These are phyloP conservation scores for Fraxinus floribunda DNA, from an alignment of 305 asterid genomes.

Conservation along the genomic window DNA sequence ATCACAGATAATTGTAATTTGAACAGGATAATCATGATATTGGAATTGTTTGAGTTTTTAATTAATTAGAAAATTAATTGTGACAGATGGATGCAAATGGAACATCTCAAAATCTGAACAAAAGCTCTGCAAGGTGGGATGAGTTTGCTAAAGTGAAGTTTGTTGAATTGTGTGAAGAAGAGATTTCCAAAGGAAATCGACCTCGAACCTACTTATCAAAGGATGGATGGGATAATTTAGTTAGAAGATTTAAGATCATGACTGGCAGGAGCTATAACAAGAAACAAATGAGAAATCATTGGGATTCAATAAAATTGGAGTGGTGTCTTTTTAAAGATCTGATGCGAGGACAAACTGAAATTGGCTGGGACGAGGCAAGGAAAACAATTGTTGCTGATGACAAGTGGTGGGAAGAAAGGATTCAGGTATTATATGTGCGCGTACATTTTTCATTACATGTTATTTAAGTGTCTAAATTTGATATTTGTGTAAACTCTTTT, in stretches of 20 bases:
- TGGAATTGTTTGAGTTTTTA: neutral
- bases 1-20: neutral
- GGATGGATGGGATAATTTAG: slow-evolving; percentile 5
- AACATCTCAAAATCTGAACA: slow-evolving; percentile 4
- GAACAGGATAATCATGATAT: neutral
- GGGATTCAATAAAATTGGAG: neutral
- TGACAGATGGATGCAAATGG: neutral
- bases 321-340: slow-evolving; percentile 6
- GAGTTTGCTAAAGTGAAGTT: neutral
- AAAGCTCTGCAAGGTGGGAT: slow-evolving; percentile 7
- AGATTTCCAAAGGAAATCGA: neutral
- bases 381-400: slow-evolving; percentile 5
- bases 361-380: neutral
- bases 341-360: neutral
- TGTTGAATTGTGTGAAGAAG: slow-evolving; percentile 7
- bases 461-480: neutral
- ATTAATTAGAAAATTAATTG: neutral
- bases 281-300: slow-evolving; percentile 2
- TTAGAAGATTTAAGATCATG: neutral
- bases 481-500: neutral
- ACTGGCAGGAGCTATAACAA: slow-evolving; percentile 2
- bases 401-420: slow-evolving; percentile 14
- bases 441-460: neutral
- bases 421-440: neutral
- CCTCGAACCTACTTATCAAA: neutral